Evolutionary conservation across 106 monocot genomes (phyloP), one percentile per base, ranked within the genome.

Genomic region (Platanthera guangdongensis): DNA sequence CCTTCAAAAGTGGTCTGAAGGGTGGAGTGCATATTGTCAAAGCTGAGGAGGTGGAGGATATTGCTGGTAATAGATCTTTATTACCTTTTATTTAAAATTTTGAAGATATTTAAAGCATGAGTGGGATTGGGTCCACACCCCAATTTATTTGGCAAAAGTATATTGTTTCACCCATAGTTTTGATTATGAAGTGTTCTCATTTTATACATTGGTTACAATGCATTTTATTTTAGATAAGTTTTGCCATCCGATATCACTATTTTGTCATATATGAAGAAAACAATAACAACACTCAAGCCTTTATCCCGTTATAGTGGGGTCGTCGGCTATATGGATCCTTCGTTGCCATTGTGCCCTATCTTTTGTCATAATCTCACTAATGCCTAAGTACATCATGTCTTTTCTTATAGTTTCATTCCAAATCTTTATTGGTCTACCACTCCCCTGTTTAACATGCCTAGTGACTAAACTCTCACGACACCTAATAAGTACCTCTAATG

Each of bases 1-100:
- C 93, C 16, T 97, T 97, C 79, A 94, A 94, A 85, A 94, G 71
- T 88, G 97, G 97, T 8, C 71, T 97, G 14, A 78, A 97, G 74
- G 96, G 97, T 81, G 97, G 97, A 67, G 97, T 97, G 10, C 97
- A 97, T 87, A 97, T 97, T 88, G 94, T 97, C 57, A 97, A 92
- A 85, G 47, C 84, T 25, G 89, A 97, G 50, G 97, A 94, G 67
- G 91, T 80, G 45, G 85, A 87, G 81, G 81, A 83, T 32, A 69
- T 97, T 63, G 87, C 94, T 47, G 84, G 97, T 97, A 89, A 30
- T n/a, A 54, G 47, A 48, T 30, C 47, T 39, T 54, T 10, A 62
- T 47, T 62, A 7, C 47, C n/a, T 63, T 73, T 21, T 22, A 39
- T 78, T 45, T 28, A 53, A 3, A 12, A 52, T 39, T 39, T 39